These are phyloP conservation scores for Inga laurina DNA, from an alignment of 306 rosid species.

Conservation along the genomic window DNA sequence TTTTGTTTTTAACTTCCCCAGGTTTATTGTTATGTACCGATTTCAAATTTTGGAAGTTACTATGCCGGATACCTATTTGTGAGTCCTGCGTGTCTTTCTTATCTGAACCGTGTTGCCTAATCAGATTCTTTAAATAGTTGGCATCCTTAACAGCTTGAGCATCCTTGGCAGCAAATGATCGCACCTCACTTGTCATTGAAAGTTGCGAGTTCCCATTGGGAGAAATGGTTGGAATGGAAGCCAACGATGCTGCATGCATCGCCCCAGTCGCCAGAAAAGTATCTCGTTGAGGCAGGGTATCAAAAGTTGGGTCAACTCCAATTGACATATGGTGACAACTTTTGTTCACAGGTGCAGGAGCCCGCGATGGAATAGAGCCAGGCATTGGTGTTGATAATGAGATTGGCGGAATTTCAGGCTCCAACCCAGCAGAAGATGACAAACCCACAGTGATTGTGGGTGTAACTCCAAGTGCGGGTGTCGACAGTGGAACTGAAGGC, in stretches of 20 bases:
- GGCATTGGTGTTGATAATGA: no score
- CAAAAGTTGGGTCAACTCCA: constrained; percentile 26
- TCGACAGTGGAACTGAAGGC: background rate
- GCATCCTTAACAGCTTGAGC: constrained; percentile 44
- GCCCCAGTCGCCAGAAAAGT: constrained; percentile 26
- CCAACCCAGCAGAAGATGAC: constrained; percentile 17
- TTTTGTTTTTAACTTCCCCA: constrained; percentile 50
- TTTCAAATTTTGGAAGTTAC: constrained; percentile 43
- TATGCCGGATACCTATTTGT: constrained; percentile 43
- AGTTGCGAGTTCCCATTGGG: constrained; percentile 20
- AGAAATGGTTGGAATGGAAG: constrained; percentile 20
- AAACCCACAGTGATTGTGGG: constrained; percentile 8
- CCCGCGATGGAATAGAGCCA: no score
- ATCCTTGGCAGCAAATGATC: constrained; percentile 20
- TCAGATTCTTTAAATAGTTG: constrained; percentile 67
- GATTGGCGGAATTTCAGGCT: background rate
- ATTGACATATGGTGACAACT: constrained; percentile 27
- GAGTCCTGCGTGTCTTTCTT: constrained; percentile 44
- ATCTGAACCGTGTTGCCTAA: constrained; percentile 64
- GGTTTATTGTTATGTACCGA: constrained; percentile 40
- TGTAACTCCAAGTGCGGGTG: constrained; percentile 17
- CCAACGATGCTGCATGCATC: constrained; percentile 24
- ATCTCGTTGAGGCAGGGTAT: constrained; percentile 35
- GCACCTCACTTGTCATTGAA: constrained; percentile 30
- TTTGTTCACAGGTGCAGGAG: background rate